Evolutionary conservation across 2,329 filamentous ascomycete genomes (phyloP).

Genomic region (Pestalotiopsis sp.): DNA sequence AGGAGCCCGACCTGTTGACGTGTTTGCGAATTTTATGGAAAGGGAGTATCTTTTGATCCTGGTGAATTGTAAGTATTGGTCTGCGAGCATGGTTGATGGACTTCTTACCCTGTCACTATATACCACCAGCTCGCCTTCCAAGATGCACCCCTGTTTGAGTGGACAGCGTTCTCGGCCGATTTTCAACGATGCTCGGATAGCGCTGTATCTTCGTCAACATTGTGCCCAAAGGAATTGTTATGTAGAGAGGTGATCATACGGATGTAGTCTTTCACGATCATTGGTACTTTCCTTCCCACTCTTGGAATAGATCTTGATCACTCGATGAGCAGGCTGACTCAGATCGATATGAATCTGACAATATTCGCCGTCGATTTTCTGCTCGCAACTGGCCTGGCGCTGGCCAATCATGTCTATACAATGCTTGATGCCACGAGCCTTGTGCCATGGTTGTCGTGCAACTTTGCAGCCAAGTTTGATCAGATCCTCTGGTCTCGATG

Average conservation of each 20-base stretch:
- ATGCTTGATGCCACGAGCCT: constrained; percentile 73
- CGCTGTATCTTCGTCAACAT: constrained; percentile 34
- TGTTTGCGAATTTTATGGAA: constrained; percentile 87
- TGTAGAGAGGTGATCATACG: constrained; percentile 34
- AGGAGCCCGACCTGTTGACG: constrained; percentile 71
- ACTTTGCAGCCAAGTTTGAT: constrained; percentile 65
- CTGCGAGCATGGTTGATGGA: background rate
- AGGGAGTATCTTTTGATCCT: constrained; percentile 65
- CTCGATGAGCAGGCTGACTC: constrained; percentile 45
- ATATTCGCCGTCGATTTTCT: constrained; percentile 88
- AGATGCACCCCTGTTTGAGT: constrained; percentile 68
- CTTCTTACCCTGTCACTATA: constrained; percentile 64
- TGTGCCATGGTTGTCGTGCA: constrained; percentile 65
- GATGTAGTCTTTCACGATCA: constrained; percentile 66
- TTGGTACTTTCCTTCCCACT: constrained; percentile 86
- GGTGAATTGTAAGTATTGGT: background rate
- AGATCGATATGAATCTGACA: constrained; percentile 85
- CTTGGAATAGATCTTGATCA: constrained; percentile 86
- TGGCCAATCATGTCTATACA: constrained; percentile 67
- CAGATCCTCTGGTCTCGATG: constrained; percentile 33
- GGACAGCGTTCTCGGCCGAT: constrained; percentile 61
- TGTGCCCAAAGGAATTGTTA: background rate
- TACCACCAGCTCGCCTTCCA: constrained; percentile 83
- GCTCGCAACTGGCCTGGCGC: constrained; percentile 71
- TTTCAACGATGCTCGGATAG: constrained; percentile 65